Evolutionary conservation across 2,329 filamentous ascomycete species (phyloP).

Genomic region (Hypoxylon rubiginosum): DNA sequence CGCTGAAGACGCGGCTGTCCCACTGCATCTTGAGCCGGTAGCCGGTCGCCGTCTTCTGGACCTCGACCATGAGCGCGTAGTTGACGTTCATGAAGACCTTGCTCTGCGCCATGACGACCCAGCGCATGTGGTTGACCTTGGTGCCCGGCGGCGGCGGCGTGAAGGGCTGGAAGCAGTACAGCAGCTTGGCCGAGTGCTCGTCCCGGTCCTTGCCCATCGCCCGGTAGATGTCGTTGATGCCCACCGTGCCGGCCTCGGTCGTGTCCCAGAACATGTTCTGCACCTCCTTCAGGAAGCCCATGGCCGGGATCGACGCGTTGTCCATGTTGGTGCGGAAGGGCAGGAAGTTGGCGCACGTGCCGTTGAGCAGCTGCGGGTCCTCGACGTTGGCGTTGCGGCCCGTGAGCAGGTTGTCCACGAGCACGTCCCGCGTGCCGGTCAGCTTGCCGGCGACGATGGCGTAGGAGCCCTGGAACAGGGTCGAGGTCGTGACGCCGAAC

Average conservation of each 20-base stretch:
- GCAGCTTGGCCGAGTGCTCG: slow-evolving; percentile 32
- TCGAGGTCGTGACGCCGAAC: slow-evolving; percentile 51
- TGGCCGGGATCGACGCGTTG: slow-evolving; percentile 11
- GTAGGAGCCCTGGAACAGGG: slow-evolving; percentile 55
- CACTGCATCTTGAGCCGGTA: slow-evolving; percentile 38
- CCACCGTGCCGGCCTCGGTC: slow-evolving; percentile 49
- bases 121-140: slow-evolving; percentile 23
- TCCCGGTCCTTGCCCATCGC: slow-evolving; percentile 38
- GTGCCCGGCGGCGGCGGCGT: slow-evolving; percentile 32
- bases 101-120: slow-evolving; percentile 42
- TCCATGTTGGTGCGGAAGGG: slow-evolving; percentile 47
- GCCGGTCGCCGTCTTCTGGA: slow-evolving; percentile 28
- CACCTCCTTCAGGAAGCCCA: slow-evolving; percentile 42
- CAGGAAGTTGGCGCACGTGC: slow-evolving; percentile 56
- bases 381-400: slow-evolving; percentile 55
- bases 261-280: slow-evolving; percentile 50
- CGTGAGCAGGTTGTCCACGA: slow-evolving; percentile 55
- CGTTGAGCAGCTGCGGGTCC: slow-evolving; percentile 55
- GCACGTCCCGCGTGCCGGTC: slow-evolving; percentile 42
- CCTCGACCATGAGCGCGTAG: slow-evolving; percentile 39
- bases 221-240: slow-evolving; percentile 48
- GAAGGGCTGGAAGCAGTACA: slow-evolving; percentile 54
- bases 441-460: slow-evolving; percentile 48
- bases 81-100: slow-evolving; percentile 38
- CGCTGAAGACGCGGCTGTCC: slow-evolving; percentile 28